Conservation (phyloP, 2,329 filamentous ascomycete genomes). For the Trichoderma sp. region DNA sequence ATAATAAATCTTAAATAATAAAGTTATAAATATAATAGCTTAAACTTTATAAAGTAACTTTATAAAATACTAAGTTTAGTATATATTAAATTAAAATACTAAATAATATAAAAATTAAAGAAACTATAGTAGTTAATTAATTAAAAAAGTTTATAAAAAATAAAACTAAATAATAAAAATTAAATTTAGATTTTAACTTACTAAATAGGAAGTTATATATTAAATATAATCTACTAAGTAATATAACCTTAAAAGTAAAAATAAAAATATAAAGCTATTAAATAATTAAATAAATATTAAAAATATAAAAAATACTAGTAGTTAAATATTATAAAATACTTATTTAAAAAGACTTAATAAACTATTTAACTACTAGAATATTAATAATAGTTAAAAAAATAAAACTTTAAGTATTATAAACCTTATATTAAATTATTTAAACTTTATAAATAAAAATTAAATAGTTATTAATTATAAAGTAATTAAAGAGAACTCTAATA, state of each 20-base stretch:
- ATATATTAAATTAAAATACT: neutral
- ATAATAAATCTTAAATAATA: neutral
- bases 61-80: neutral
- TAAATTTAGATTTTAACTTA: neutral
- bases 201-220: neutral
- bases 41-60: neutral
- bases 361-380: neutral
- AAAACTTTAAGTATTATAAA: neutral
- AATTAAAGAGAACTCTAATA: no score
- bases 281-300: neutral
- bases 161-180: neutral
- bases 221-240: neutral
- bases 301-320: neutral
- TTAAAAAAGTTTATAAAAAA: neutral
- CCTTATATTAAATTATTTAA: no score
- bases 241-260: neutral
- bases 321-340: neutral
- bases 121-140: neutral
- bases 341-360: neutral
- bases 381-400: neutral
- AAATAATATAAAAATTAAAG: neutral
- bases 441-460: no score
- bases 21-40: neutral
- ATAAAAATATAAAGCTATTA: neutral
- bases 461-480: no score